Evolutionary conservation across 208 protist genomes (phyloP).

Genomic region (Trichomonas gallinae): DNA sequence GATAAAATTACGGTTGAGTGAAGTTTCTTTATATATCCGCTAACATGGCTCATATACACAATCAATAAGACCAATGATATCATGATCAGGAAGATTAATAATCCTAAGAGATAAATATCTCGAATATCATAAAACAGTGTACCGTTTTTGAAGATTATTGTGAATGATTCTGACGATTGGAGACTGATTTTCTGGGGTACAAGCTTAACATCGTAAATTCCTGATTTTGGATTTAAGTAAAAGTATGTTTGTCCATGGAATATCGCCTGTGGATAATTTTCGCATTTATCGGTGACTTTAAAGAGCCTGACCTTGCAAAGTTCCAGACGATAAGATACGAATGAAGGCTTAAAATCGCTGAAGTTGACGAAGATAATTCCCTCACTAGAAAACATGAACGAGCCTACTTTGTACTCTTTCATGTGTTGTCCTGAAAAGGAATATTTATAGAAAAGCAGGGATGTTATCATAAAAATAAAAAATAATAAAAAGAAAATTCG

Average conservation of each 20-base stretch:
- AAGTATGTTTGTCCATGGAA: background rate
- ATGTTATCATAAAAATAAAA: no score
- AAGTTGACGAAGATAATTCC: background rate
- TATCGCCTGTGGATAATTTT: background rate
- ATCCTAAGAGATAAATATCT: background rate
- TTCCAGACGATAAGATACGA: background rate
- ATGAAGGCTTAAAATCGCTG: background rate
- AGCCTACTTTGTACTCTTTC: background rate
- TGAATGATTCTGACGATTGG: background rate
- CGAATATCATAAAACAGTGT: background rate
- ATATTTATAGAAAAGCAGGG: background rate
- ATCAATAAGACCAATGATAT: background rate
- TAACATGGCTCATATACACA: background rate
- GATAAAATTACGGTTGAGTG: background rate
- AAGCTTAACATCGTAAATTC: background rate
- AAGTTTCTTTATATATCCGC: background rate
- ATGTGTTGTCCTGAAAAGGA: background rate
- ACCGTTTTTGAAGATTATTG: background rate
- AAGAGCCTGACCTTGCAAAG: background rate
- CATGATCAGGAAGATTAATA: background rate
- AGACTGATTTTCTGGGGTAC: background rate
- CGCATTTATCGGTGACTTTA: background rate
- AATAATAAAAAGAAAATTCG: no score
- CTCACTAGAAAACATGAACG: background rate
- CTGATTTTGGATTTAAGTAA: background rate